phyloP scores from a whole-genome alignment of 1,284 basidiomycete species.

The Trametes sp. region DNA sequence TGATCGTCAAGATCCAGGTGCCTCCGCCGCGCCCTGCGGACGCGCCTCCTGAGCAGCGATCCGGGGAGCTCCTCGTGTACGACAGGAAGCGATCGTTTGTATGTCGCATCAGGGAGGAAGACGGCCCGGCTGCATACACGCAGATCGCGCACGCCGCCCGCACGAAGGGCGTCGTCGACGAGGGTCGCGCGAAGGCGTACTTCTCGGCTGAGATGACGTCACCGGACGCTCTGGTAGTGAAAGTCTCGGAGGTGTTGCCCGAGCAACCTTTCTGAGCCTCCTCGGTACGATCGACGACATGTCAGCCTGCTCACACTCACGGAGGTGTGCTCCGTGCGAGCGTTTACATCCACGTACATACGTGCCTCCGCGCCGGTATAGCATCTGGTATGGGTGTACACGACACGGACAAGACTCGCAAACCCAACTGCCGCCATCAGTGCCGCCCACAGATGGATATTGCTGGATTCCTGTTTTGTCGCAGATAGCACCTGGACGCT shows the following conservation, averaged over 20 bases:
- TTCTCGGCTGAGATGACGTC: slow-evolving; percentile 60
- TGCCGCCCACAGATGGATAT: too few species aligned
- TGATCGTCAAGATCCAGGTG: slow-evolving; percentile 64
- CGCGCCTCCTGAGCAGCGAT: background rate
- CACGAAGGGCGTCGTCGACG: slow-evolving; percentile 52
- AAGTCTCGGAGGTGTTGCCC: slow-evolving; percentile 50
- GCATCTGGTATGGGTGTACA: too few species aligned
- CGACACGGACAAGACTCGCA: too few species aligned
- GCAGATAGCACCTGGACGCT: too few species aligned
- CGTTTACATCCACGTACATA: too few species aligned
- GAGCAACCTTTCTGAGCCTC: slow-evolving; percentile 4
- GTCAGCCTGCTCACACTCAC: too few species aligned
- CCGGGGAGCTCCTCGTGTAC: slow-evolving; percentile 52
- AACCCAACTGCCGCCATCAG: too few species aligned
- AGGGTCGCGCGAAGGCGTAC: slow-evolving; percentile 59
- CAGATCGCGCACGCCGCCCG: slow-evolving; percentile 47
- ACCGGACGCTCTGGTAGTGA: slow-evolving; percentile 55
- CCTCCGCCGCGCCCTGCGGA: slow-evolving; percentile 34
- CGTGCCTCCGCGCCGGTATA: too few species aligned
- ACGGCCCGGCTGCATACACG: slow-evolving; percentile 50
- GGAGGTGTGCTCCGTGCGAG: too few species aligned
- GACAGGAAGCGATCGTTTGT: slow-evolving; percentile 60
- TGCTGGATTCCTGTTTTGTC: too few species aligned
- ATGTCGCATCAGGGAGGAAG: slow-evolving; percentile 47
- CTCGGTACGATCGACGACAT: background rate